Base-by-base conservation (phyloP, 495 filamentous ascomycete genomes). In the Talaromyces adpressus region DNA sequence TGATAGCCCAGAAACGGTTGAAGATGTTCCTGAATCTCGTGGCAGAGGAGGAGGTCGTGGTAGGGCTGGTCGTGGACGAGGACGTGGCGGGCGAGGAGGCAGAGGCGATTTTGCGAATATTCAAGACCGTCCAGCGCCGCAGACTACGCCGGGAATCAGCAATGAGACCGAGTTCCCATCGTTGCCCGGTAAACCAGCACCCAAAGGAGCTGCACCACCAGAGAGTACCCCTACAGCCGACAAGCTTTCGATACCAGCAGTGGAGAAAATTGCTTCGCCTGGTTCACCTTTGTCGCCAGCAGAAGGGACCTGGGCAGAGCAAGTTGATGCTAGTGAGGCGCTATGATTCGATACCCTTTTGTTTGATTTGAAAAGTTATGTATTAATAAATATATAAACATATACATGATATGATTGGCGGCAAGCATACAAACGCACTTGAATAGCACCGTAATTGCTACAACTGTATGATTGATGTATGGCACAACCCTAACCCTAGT, bases 131-230 rank as follows among this genome's bases (percentile, higher is more conserved):
- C 63, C 68, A 2, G 62, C 69, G 29, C 53, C 56, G 4, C 57
- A 65, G 9, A 36, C 67, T 34, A 63, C 68, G 7, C 73, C 71
- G 12, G 69, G 64, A 2, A 60, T 75, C 22, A 70, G 69, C 27
- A 71, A 75, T 41, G 73, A 79, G 36, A 62, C 61, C 16, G 75
- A 76, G 20, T 82, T 82, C 62, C 80, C 80, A 12, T 72, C 80
- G 34, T 68, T 82, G 0, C 79, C 79, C 0, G 71, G 65, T 3
- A 36, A 36, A 41, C 52, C 63, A 2, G 53, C 61, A 4, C 23
- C 14, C 18, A 61, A 62, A 29, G 62, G 18, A 34, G 39, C 22
- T 56, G 22, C 52, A 29, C 11, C 20, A 27, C 4, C 22, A 12
- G 27, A 56, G 1, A n/a, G 2, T 16, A 16, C 23, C 4, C 3